Percentiles rank a stretch among this genome's conserved stretches.
These are phyloP conservation scores for Papiliotrema laurentii DNA, from an alignment of 1,284 basidiomycete species.

Conservation along the genomic window DNA sequence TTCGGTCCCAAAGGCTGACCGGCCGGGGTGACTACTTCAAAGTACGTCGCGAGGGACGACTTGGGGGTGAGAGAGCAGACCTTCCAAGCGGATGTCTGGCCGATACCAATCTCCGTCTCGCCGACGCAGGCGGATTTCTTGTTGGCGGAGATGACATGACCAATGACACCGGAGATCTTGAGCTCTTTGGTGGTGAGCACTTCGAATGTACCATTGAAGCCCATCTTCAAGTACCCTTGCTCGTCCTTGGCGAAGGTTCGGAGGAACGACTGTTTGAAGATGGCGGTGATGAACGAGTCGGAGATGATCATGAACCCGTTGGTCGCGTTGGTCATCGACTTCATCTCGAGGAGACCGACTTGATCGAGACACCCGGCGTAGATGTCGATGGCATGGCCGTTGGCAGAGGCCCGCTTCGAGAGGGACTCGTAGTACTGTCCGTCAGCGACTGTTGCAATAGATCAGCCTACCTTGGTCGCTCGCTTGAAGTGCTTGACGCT, in stretches of 20 bases:
- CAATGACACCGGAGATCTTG: constrained; percentile 96
- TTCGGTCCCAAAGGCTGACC: constrained; percentile 88
- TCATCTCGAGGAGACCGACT: constrained; percentile 97
- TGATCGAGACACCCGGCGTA: constrained; percentile 98
- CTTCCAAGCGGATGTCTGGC: constrained; percentile 99
- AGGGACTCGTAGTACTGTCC: constrained; percentile 91
- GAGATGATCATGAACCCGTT: constrained; percentile 95
- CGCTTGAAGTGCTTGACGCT: constrained; percentile 97
- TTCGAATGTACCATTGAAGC: constrained; percentile 98
- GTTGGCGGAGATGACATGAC: constrained; percentile 93
- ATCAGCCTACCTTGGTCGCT: constrained; percentile 70
- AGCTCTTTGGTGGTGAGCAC: constrained; percentile 99
- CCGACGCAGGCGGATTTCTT: constrained; percentile 97
- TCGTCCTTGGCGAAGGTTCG: constrained; percentile 92
- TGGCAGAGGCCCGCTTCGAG: constrained; percentile 88
- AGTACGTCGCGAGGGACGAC: constrained; percentile 90
- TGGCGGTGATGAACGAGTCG: constrained; percentile 96
- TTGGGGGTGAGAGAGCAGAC: constrained; percentile 85
- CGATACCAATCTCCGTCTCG: constrained; percentile 99
- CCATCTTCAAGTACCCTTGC: constrained; percentile 89
- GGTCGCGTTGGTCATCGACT: constrained; percentile 87
- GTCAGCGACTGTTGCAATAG: background rate
- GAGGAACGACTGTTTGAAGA: constrained; percentile 98
- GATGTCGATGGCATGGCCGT: constrained; percentile 91
- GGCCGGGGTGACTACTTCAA: constrained; percentile 98